Conservation (phyloP, 2,329 filamentous ascomycete genomes). For the Fusarium xyrophilum region DNA sequence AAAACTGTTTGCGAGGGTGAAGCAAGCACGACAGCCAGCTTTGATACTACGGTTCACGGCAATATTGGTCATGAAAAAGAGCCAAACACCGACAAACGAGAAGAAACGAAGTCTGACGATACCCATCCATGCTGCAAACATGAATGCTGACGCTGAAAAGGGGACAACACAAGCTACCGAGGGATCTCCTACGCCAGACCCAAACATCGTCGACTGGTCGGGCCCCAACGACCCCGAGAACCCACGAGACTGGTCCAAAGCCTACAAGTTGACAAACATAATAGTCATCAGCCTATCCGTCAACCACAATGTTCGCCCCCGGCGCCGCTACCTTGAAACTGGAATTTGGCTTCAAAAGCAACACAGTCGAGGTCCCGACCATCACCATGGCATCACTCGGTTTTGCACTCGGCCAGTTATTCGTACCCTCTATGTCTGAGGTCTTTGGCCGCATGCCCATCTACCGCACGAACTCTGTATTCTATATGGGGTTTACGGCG, state of each 20-base stretch:
- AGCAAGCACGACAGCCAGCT: not conserved
- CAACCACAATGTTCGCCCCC: not conserved
- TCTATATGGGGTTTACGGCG: not conserved
- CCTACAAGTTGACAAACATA: not conserved
- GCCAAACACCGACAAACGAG: not conserved
- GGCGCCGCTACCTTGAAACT: not conserved
- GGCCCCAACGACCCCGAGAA: rapidly evolving
- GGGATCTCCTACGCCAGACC: too few relatives aligned
- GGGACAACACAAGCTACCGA: rapidly evolving
- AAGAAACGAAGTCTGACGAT: not conserved
- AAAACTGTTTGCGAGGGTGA: rapidly evolving
- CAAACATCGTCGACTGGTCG: not conserved
- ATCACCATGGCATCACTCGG: not conserved
- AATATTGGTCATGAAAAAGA: rapidly evolving
- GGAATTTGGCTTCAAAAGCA: not conserved
- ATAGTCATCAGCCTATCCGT: not conserved
- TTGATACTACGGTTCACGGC: rapidly evolving
- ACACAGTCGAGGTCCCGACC: not conserved
- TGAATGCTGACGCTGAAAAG: rapidly evolving
- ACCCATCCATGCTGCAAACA: not conserved
- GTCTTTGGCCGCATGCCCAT: not conserved
- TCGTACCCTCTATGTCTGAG: not conserved
- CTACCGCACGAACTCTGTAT: not conserved
- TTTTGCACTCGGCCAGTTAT: not conserved
- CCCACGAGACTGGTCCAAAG: not conserved